Conservation (phyloP, 2,329 filamentous ascomycete genomes). For the Lasiodiplodia theobromae region DNA sequence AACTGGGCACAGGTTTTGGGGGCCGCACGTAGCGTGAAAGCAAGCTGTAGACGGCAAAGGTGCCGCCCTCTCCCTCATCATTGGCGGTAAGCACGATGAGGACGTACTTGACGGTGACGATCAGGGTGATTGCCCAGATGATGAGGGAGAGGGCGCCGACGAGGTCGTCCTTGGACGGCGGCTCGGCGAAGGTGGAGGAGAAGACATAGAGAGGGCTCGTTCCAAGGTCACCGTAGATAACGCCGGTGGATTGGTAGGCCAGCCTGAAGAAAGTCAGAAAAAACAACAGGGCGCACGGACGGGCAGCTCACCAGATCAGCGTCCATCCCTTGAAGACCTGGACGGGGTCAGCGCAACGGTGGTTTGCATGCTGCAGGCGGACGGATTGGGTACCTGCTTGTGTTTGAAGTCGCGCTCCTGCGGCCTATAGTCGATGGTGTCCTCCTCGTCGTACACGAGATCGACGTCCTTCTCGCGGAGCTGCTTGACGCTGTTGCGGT, state of each 20-base stretch:
- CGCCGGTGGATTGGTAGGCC: constrained; percentile 70
- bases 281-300: constrained; percentile 32
- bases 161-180: constrained; percentile 65
- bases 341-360: not conserved
- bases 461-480: constrained; percentile 29
- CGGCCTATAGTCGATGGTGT: constrained; percentile 23
- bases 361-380: not conserved
- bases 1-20: not conserved
- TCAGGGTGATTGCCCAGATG: constrained; percentile 72
- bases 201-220: constrained; percentile 73
- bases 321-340: constrained; percentile 32
- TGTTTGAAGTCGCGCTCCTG: constrained; percentile 32
- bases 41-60: constrained; percentile 71
- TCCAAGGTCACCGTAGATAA: constrained; percentile 75
- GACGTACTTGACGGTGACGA: constrained; percentile 74
- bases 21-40: constrained; percentile 61
- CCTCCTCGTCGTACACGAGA: constrained; percentile 31
- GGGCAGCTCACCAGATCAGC: constrained; percentile 28
- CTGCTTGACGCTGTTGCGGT: constrained; percentile 10
- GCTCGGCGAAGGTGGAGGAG: constrained; percentile 69
- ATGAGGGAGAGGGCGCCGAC: constrained; percentile 72
- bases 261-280: constrained; percentile 49
- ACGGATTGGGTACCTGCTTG: constrained; percentile 28
- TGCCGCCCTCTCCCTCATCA: constrained; percentile 75
- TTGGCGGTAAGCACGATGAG: constrained; percentile 71